A percentile compares a stretch with the other conserved stretches of the same genome.
Evolutionary conservation across 805 yeast genomes (phyloP).

Genomic region (Hanseniaspora occidentalis): DNA sequence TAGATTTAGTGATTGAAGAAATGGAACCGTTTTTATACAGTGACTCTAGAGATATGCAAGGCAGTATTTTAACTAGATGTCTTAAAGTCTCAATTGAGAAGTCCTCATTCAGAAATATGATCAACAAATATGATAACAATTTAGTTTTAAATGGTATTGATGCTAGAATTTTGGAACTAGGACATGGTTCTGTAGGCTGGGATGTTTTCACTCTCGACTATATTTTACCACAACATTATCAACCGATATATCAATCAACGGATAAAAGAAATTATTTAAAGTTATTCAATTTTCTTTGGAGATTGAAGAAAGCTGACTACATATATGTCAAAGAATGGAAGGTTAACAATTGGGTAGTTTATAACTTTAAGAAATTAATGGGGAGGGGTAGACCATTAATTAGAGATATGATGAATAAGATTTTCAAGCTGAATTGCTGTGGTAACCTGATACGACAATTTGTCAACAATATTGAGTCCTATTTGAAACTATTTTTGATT

Average conservation of each 20-base stretch:
- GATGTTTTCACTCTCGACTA: constrained; percentile 86
- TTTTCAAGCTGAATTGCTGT: constrained; percentile 19
- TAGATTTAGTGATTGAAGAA: constrained; percentile 47
- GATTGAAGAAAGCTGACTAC: constrained; percentile 49
- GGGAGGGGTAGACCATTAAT: constrained; percentile 15
- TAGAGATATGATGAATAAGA: constrained; percentile 18
- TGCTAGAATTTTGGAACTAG: constrained; percentile 67
- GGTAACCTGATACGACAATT: constrained; percentile 25
- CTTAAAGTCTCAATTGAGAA: constrained; percentile 50
- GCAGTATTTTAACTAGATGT: constrained; percentile 52
- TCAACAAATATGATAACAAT: constrained; percentile 24
- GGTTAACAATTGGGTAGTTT: constrained; percentile 22
- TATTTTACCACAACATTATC: constrained; percentile 37
- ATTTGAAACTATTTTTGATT: constrained; percentile 22
- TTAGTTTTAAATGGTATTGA: constrained; percentile 48
- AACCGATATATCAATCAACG: constrained; percentile 41
- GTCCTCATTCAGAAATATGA: constrained; percentile 35
- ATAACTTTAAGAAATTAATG: constrained; percentile 15
- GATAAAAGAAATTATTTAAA: constrained; percentile 51
- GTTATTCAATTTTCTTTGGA: constrained; percentile 79
- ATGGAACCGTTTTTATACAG: constrained; percentile 42
- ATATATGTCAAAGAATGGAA: constrained; percentile 40
- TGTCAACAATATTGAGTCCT: constrained; percentile 21
- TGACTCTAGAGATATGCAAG: constrained; percentile 50
- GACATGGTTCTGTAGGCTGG: constrained; percentile 75